phyloP scores from a whole-genome alignment of 2,329 filamentous ascomycete genomes.

The Aspergillus transmontanensis region DNA sequence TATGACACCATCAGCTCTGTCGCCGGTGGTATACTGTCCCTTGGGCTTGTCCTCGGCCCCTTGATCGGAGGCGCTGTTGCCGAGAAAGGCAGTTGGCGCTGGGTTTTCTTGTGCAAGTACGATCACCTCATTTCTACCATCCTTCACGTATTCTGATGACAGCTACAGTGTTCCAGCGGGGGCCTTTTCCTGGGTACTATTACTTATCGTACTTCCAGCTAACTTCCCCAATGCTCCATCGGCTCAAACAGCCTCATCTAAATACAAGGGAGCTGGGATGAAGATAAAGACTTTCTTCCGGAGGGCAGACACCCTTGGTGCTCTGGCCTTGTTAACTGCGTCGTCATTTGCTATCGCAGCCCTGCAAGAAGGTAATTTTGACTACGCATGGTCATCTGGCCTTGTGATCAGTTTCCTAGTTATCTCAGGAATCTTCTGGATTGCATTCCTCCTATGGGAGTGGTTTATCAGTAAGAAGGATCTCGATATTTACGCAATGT shows the following conservation, averaged over 20 bases:
- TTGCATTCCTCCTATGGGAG: slow-evolving; percentile 19
- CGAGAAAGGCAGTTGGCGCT: slow-evolving; percentile 58
- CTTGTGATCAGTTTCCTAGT: slow-evolving; percentile 55
- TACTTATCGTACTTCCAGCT: slow-evolving; percentile 12
- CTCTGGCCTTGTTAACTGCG: slow-evolving; percentile 54
- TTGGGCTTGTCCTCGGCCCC: slow-evolving; percentile 54
- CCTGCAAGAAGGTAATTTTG: slow-evolving; percentile 59
- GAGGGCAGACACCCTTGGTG: slow-evolving; percentile 55
- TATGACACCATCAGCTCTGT: slow-evolving; percentile 58
- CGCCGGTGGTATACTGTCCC: slow-evolving; percentile 58
- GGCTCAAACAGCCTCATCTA: background rate
- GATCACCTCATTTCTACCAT: slow-evolving; percentile 16
- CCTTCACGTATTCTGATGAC: background rate
- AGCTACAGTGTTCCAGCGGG: slow-evolving; percentile 20
- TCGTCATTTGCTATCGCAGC: slow-evolving; percentile 56
- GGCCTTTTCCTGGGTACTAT: slow-evolving; percentile 9
- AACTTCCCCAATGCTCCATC: slow-evolving; percentile 11
- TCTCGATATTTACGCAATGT: slow-evolving; percentile 14
- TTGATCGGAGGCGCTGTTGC: slow-evolving; percentile 61
- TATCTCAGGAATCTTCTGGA: slow-evolving; percentile 44
- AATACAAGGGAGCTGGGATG: background rate
- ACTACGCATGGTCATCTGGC: slow-evolving; percentile 55
- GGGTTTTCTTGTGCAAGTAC: slow-evolving; percentile 66
- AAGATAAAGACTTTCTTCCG: background rate
- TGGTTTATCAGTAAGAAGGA: slow-evolving; percentile 11